Conservation (phyloP, 805 yeast species). For the Yamadazyma ubonensis region DNA sequence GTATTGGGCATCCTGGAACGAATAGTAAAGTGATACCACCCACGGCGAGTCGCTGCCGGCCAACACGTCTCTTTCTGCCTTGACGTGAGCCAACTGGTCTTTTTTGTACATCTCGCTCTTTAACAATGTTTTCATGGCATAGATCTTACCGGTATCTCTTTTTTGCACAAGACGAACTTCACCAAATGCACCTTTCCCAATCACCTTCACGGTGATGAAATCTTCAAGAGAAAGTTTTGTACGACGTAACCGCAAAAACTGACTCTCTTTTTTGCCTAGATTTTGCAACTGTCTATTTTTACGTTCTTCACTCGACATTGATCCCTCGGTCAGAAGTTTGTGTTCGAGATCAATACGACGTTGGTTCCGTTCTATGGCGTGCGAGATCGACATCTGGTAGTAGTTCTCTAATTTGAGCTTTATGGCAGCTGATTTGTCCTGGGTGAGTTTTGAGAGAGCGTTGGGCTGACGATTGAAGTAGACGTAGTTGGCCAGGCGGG, state of each 20-base stretch:
- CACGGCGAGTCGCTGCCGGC: conserved; percentile 88
- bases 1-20: conserved; percentile 76
- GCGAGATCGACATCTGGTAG: conserved; percentile 80
- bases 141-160: conserved; percentile 85
- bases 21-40: conserved; percentile 81
- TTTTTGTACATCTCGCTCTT: conserved; percentile 93
- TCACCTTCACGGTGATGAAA: conserved; percentile 83
- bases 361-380: conserved; percentile 94
- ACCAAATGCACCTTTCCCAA: conserved; percentile 98
- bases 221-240: conserved; percentile 82
- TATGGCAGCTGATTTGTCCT: conserved; percentile 81
- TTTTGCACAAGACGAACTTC: conserved; percentile 94
- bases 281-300: conserved; percentile 77
- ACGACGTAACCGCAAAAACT: conserved; percentile 78
- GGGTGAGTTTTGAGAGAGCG: conserved; percentile 65
- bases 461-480: conserved; percentile 84
- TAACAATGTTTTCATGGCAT: conserved; percentile 89
- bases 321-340: conserved; percentile 62
- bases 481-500: conserved; percentile 47
- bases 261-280: conserved; percentile 86
- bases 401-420: conserved; percentile 80
- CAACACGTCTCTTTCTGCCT: conserved; percentile 92
- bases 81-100: conserved; percentile 92
- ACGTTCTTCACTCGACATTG: conserved; percentile 72
- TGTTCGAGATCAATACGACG: conserved; percentile 84